phyloP scores from a whole-genome alignment of 225 moss, liverwort and hornwort species.

The Rhytidiadelphus loreus region DNA sequence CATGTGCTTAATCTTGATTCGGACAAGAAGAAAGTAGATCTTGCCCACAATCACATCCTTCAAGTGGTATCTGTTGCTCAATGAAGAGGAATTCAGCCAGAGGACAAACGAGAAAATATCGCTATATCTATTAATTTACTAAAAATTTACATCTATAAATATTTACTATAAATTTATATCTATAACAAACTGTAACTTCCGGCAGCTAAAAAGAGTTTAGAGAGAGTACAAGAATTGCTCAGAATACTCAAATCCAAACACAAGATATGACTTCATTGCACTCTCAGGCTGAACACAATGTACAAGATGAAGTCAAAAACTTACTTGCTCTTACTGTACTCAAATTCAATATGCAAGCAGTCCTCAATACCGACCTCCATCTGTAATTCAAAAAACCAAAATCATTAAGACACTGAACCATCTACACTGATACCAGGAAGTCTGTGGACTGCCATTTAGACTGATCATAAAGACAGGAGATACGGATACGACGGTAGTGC shows the following conservation, averaged over 20 bases:
- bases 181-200: not conserved
- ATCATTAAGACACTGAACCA: not conserved
- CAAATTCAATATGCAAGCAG: slow-evolving; percentile 97
- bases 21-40: slow-evolving; percentile 94
- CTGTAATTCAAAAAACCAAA: slow-evolving; percentile 19
- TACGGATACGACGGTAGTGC: not conserved
- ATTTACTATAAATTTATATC: not conserved
- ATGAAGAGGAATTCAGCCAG: not conserved
- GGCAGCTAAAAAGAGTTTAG: not conserved
- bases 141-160: not conserved
- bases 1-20: slow-evolving; percentile 99
- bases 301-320: not conserved
- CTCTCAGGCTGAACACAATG: not conserved
- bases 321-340: slow-evolving; percentile 99
- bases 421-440: not conserved
- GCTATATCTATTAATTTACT: not conserved
- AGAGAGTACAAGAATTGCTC: not conserved
- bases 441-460: not conserved
- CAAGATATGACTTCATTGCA: not conserved
- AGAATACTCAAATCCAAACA: not conserved
- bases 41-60: slow-evolving; percentile 99
- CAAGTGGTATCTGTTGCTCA: slow-evolving; percentile 66
- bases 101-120: not conserved
- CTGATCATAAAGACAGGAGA: not conserved
- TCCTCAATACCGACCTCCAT: slow-evolving; percentile 99